Conservation (phyloP, 208 protist genomes). For the Acanthamoeba royreba region DNA sequence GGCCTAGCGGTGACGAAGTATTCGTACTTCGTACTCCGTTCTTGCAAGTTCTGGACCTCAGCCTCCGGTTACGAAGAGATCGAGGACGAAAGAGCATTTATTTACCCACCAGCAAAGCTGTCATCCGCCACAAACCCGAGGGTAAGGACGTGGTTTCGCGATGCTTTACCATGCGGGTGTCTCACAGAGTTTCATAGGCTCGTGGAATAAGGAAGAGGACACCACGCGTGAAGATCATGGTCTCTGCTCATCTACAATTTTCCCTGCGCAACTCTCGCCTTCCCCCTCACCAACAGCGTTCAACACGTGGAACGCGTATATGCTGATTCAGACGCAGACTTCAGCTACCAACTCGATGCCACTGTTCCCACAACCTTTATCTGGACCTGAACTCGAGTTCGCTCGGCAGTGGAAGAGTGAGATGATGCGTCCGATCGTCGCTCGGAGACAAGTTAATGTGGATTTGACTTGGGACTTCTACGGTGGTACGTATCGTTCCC, state of each 20-base stretch:
- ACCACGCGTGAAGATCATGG: background rate
- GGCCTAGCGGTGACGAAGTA: background rate
- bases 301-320: background rate
- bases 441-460: background rate
- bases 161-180: background rate
- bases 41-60: background rate
- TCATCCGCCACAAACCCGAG: background rate
- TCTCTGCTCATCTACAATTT: background rate
- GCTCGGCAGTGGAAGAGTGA: background rate
- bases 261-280: background rate
- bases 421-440: background rate
- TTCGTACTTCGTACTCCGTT: background rate
- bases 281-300: background rate
- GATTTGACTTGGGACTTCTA: slow-evolving; percentile 29
- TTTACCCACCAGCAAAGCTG: background rate
- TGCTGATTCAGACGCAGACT: background rate
- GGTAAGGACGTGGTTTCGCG: background rate
- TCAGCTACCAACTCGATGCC: background rate
- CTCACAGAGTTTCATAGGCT: background rate
- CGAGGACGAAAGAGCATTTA: background rate
- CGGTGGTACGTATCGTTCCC: background rate
- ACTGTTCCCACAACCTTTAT: background rate
- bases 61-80: background rate
- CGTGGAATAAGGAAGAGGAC: background rate
- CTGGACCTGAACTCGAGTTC: background rate